Evolutionary conservation across 306 rosid genomes (phyloP).

Genomic region (Acacia confusa): DNA sequence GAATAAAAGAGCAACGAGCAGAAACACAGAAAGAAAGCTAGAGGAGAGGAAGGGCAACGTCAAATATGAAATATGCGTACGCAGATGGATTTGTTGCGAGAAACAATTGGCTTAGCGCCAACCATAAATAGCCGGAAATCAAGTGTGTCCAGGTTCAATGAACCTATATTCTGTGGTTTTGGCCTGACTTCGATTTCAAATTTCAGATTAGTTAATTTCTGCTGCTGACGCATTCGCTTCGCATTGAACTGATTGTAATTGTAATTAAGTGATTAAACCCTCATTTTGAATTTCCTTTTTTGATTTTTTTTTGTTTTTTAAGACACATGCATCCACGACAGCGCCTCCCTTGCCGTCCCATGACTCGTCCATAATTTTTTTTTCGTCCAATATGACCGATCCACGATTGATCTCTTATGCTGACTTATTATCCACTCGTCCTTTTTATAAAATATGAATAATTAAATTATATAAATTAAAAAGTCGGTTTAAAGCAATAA

Average conservation of each 20-base stretch:
- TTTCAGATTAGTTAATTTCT: neutral
- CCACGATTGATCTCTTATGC: neutral
- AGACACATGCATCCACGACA: neutral
- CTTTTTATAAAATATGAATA: no score
- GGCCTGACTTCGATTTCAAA: neutral
- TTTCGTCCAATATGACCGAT: neutral
- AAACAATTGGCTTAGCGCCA: neutral
- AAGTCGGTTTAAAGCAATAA: no score
- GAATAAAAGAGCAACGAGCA: neutral
- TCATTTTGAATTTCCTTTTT: no score
- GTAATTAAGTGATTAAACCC: no score
- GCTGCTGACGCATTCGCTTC: neutral
- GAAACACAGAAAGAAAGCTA: neutral
- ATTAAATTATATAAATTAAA: no score
- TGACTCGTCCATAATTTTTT: no score
- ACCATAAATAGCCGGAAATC: slow-evolving; percentile 28
- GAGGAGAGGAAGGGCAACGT: neutral
- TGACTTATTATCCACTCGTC: no score
- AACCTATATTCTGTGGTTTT: slow-evolving; percentile 15
- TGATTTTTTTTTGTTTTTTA: neutral
- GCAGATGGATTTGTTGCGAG: neutral
- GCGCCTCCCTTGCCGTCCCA: neutral
- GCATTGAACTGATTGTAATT: neutral
- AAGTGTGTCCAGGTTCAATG: slow-evolving; percentile 47
- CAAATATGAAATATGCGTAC: neutral